Evolutionary conservation across 2,329 filamentous ascomycete species (phyloP), one percentile per base, ranked within the genome.

Genomic region (Epichloe glyceriae): DNA sequence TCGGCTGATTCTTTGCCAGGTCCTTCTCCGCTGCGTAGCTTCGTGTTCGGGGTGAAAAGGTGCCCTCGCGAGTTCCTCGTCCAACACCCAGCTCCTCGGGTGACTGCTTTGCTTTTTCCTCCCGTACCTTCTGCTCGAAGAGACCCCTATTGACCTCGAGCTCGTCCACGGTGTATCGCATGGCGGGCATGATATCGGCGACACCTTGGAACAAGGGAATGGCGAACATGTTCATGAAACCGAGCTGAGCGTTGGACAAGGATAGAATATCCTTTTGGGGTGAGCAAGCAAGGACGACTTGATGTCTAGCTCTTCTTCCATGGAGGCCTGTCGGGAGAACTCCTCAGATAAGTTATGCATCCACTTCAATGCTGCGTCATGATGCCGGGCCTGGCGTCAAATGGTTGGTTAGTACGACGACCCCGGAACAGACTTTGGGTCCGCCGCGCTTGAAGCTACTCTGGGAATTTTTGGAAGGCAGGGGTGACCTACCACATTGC

Each of bases 181-280:
- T 87, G 20, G 79, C 80, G 2, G 93, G 90, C 61, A 97, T 77
- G 37, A 97, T 79, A 58, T 94, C 86, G 33, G 87, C 82, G 7
- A 97, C 84, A 7, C 86, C 87, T 62, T 89, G 82, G 63, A 98
- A 98, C 0, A 98, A 76, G 1, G 93, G 93, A 46, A 90, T 81
- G 15, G 91, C 93, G 65, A 97, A 97, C 60, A 96, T 79, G 57
- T 88, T 93, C 87, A 97, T 96, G 69, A 98, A 98, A 22, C 88
- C 85, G 50, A 96, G 85, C 67, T 98, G 93, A 7, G 89, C 86
- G 57, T 87, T 88, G 55, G 82, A 86, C 49, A 96, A 75, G 50
- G 91, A 90, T 54, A 88, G 73, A 34, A 86, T 75, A 59, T 96
- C 90, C 59, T 90, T 87, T 88, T 82, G 40, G 93, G 88, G 3